Percentiles rank a stretch among this genome's conserved stretches.
Conservation (phyloP, 2,329 filamentous ascomycete genomes). For the Lecanoromycetidae sp. region DNA sequence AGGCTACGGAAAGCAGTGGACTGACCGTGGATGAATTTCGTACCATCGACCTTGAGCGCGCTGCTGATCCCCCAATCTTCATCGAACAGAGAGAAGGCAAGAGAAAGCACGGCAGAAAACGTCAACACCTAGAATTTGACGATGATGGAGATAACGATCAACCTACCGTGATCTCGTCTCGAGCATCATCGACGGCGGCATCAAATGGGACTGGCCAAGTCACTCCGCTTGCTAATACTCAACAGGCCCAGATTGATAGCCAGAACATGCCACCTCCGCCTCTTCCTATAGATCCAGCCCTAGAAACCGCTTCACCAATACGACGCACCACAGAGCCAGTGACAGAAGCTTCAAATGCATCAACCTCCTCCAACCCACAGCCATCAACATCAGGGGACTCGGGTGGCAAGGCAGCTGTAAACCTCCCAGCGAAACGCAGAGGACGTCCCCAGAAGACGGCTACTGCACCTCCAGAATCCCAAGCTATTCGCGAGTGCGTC, state of each 20-base stretch:
- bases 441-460: neutral
- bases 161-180: conserved; percentile 24
- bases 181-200: conserved; percentile 16
- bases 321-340: neutral
- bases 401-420: neutral
- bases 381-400: neutral
- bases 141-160: conserved; percentile 35
- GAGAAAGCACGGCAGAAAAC: conserved; percentile 34
- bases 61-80: conserved; percentile 73
- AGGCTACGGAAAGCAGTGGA: conserved; percentile 67
- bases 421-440: conserved; percentile 4
- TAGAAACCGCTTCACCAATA: conserved; percentile 19
- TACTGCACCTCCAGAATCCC: neutral
- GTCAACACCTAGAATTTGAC: conserved; percentile 30
- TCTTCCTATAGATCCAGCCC: conserved; percentile 33
- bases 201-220: neutral
- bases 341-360: neutral
- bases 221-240: conserved; percentile 1
- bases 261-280: conserved; percentile 18
- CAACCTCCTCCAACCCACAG: neutral
- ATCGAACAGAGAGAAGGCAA: conserved; percentile 49
- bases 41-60: conserved; percentile 58
- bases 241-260: conserved; percentile 9
- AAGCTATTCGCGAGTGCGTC: neutral
- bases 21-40: conserved; percentile 82